A percentile compares a stretch with the other conserved stretches of the same genome.
Evolutionary conservation across 345 rosid species (phyloP).

Genomic region (Euphorbia peplus): DNA sequence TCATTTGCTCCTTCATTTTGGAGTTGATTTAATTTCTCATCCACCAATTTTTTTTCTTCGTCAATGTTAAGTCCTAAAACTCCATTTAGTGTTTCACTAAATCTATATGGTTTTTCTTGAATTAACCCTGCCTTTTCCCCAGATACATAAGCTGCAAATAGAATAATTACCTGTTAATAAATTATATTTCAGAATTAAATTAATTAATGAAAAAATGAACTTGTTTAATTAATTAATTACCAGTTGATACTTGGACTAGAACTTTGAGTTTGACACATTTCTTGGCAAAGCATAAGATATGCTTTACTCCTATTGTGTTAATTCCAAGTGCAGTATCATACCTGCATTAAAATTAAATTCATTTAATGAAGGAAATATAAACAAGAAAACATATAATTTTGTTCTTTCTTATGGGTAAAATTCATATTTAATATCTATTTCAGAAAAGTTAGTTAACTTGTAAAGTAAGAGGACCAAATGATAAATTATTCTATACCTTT

Average conservation of each 20-base stretch:
- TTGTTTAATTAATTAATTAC: conserved; percentile 6
- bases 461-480: no score
- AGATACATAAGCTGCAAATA: conserved; percentile 20
- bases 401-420: no score
- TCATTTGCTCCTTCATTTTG: conserved; percentile 7
- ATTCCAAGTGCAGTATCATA: conserved; percentile 53
- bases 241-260: conserved; percentile 48
- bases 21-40: conserved; percentile 18
- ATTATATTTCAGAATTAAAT: no score
- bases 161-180: no score
- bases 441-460: no score
- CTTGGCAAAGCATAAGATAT: conserved; percentile 51
- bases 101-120: conserved; percentile 8
- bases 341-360: conserved; percentile 14
- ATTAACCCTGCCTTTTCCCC: conserved; percentile 25
- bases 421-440: no score
- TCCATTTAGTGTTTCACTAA: conserved; percentile 19
- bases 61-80: conserved; percentile 19
- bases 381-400: no score
- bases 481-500: conserved; percentile 30
- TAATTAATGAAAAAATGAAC: no score
- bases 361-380: no score
- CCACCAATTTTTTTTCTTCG: conserved; percentile 19
- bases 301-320: conserved; percentile 58
- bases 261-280: conserved; percentile 45